Evolutionary conservation across 306 rosid species (phyloP), one percentile per base, ranked within the genome.

Genomic region (Quercus robur): DNA sequence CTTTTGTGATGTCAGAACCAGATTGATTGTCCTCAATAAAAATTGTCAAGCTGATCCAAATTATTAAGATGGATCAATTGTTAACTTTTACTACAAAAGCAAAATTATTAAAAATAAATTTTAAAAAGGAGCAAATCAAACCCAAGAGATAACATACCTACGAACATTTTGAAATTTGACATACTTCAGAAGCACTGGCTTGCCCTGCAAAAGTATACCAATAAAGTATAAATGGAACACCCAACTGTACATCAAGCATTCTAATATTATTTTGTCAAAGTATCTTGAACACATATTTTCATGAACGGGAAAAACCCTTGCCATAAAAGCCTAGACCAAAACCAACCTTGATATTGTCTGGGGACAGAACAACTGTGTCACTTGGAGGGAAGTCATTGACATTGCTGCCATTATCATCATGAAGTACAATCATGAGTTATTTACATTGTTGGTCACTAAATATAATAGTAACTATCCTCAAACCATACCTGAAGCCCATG

Each of bases 121-220:
- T n/a, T 49, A 12, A 31, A 78, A 82, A 28, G 58, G 55, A 73
- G 41, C 52, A 11, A 55, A 77, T n/a, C 33, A 59, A 35, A 82
- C 73, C 7, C 64, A 41, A 79, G 23, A 30, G 71, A 80, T 67
- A 80, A 26, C 86, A 30, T 84, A 93, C 99, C 99, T 90, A 44
- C 99, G 93, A 78, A 95, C 98, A 85, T 91, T 95, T 88, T 95
- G 99, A 87, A 95, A 95, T 82, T 93, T 95, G 76, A 93, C 99
- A 83, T 90, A 95, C 93, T 95, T 93, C 12, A 93, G 73, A 82
- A 80, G 70, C 59, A 89, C 84, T 4, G 98, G 94, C 77, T 93
- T 95, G 30, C 98, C 98, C 99, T 95, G 88, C 67, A 74, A 83
- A 70, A 76, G 62, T 46, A 79, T 17, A 74, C 38, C 12, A 66